Evolutionary conservation across 768 basidiomycete species (phyloP), one percentile per base, ranked within the genome.

Genomic region (Mycena haematopus): DNA sequence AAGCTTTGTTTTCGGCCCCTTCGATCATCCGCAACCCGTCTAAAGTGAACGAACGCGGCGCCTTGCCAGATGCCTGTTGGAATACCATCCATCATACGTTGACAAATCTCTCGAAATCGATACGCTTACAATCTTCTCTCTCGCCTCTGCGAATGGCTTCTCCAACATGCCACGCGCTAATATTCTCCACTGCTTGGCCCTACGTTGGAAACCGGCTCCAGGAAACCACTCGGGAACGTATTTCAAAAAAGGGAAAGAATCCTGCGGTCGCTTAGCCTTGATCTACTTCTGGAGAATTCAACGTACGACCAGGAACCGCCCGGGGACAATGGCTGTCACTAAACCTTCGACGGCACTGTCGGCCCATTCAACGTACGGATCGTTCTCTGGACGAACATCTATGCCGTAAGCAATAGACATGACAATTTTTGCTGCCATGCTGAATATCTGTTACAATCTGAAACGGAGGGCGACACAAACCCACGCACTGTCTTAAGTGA

Each of bases 361-460:
- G 0, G 80, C 81, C 1, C 78, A 69, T 0, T 69, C 65, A 35
- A 86, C 73, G 63, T 78, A 80, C 3, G 82, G 80, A 63, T 86
- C 85, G 56, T 80, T 67, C 15, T 68, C 46, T 0, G 77, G 72
- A 38, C 74, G 62, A 10, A 80, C 74, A 14, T 79, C 68, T 21
- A 84, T 73, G 2, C 84, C 86, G 63, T 86, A 85, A 0, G 80
- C 78, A 10, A 83, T 62, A 0, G 75, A 76, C 52, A 84, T 69
- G 13, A 80, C 70, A 21, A 78, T 70, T n/a, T 75, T 72, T 13
- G 77, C 81, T 2, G 79, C 72, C 66, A 79, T 73, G 45, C 82
- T 84, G 22, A n/a, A 38, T 36, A 24, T 55, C 31, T 58, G 50
- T 36, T n/a, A 53, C 21, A 22, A 21, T 24, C 10, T 22, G 44